phyloP scores from a whole-genome alignment of 179 eudicot species.

The Beta corolliflora region DNA sequence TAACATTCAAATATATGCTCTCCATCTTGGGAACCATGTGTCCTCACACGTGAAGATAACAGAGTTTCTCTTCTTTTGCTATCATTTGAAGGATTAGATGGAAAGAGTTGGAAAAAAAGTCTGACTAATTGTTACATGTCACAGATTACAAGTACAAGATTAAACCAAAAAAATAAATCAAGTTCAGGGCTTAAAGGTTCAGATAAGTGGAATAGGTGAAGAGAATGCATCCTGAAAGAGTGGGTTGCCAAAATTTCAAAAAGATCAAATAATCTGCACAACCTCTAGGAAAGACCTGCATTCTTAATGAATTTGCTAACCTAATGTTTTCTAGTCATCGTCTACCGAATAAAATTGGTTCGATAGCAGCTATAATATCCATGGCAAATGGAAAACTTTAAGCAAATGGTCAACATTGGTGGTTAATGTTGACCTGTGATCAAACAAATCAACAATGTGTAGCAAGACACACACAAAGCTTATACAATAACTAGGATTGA shows the following conservation, averaged over 20 bases:
- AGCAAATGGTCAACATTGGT: background rate
- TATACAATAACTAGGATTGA: background rate
- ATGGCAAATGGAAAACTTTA: background rate
- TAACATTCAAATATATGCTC: background rate
- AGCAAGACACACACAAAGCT: background rate
- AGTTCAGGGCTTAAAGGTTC: no score
- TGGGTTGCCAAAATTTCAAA: background rate
- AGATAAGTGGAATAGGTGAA: no score
- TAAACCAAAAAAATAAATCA: no score
- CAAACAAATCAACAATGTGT: background rate
- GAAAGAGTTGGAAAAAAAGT: background rate
- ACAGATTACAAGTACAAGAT: background rate
- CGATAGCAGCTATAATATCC: background rate
- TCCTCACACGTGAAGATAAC: background rate
- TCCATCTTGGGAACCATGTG: background rate
- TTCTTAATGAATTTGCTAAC: background rate
- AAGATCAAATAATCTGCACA: background rate
- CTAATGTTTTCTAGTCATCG: background rate
- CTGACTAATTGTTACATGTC: no score
- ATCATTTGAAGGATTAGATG: background rate
- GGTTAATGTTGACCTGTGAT: background rate
- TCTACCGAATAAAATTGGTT: no score
- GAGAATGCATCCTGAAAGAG: no score
- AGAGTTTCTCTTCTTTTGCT: background rate
- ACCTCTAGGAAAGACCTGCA: background rate